Evolutionary conservation across 2,329 filamentous ascomycete genomes (phyloP).

Genomic region (Pseudocercospora pini-densiflorae): DNA sequence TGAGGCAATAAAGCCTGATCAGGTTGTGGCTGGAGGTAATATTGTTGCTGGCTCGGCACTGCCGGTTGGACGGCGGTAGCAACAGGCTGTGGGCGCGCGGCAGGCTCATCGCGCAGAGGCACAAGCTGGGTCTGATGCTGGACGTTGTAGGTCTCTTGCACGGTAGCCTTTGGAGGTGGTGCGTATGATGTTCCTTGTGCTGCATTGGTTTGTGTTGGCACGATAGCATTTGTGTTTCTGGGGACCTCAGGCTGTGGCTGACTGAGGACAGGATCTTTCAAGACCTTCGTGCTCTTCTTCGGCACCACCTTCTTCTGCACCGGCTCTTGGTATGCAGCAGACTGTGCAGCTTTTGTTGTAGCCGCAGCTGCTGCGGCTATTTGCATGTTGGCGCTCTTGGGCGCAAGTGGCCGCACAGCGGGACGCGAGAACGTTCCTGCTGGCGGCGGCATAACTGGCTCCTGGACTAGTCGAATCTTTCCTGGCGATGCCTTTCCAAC

Average conservation of each 20-base stretch:
- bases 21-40: slow-evolving; percentile 10
- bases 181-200: slow-evolving; percentile 7
- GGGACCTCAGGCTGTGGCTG: slow-evolving; percentile 13
- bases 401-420: slow-evolving; percentile 62
- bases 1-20: background rate
- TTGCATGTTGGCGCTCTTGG: slow-evolving; percentile 32
- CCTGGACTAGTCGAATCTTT: slow-evolving; percentile 40
- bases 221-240: background rate
- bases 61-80: background rate
- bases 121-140: slow-evolving; percentile 36
- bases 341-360: slow-evolving; percentile 15
- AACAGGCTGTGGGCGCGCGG: background rate
- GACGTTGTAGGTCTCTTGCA: slow-evolving; percentile 13
- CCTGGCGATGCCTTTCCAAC: slow-evolving; percentile 53
- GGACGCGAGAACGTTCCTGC: slow-evolving; percentile 54
- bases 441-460: slow-evolving; percentile 49
- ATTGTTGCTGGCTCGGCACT: slow-evolving; percentile 9
- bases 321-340: slow-evolving; percentile 12
- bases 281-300: slow-evolving; percentile 41
- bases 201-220: background rate
- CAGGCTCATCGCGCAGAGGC: slow-evolving; percentile 36
- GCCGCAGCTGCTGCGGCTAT: slow-evolving; percentile 20
- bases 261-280: slow-evolving; percentile 30
- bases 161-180: slow-evolving; percentile 17
- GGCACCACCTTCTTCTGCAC: slow-evolving; percentile 34